Percentiles rank a stretch among this genome's conserved stretches.
These are phyloP conservation scores for Scenedesmus sp. DNA, from an alignment of 163 green algal genomes.

Conservation along the genomic window DNA sequence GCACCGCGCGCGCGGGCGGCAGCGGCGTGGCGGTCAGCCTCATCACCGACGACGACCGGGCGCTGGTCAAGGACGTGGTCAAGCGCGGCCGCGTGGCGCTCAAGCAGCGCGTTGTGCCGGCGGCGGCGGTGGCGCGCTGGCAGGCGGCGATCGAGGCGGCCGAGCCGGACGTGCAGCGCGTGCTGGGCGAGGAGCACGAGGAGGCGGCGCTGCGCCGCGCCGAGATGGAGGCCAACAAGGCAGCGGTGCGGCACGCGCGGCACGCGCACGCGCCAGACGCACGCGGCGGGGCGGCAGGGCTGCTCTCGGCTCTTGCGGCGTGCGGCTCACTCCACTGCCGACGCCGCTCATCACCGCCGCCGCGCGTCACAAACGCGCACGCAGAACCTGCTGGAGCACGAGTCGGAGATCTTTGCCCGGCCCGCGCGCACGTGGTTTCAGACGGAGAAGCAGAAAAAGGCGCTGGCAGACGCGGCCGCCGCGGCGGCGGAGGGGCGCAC, in stretches of 20 bases:
- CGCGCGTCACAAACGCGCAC: no score
- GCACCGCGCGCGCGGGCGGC: constrained; percentile 91
- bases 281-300: no score
- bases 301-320: no score
- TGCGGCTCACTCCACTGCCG: no score
- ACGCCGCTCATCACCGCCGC: no score
- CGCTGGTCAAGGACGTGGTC: constrained; percentile 89
- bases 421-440: constrained; percentile 97
- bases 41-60: constrained; percentile 82
- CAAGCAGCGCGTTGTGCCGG: constrained; percentile 72
- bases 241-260: constrained; percentile 25
- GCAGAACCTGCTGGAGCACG: constrained; percentile 95
- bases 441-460: constrained; percentile 81
- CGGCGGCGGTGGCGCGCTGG: constrained; percentile 72
- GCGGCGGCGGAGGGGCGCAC: constrained; percentile 29
- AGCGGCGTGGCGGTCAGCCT: constrained; percentile 88
- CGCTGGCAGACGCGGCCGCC: constrained; percentile 24
- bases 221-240: constrained; percentile 71
- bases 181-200: constrained; percentile 82
- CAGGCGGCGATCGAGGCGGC: constrained; percentile 62
- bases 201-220: constrained; percentile 82
- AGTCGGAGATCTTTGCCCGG: constrained; percentile 85
- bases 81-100: constrained; percentile 74
- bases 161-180: constrained; percentile 60
- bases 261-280: background rate